A percentile compares a stretch with the other conserved stretches of the same genome.
Evolutionary conservation across 805 yeast species (phyloP).

Genomic region (Yarrowia porcina): DNA sequence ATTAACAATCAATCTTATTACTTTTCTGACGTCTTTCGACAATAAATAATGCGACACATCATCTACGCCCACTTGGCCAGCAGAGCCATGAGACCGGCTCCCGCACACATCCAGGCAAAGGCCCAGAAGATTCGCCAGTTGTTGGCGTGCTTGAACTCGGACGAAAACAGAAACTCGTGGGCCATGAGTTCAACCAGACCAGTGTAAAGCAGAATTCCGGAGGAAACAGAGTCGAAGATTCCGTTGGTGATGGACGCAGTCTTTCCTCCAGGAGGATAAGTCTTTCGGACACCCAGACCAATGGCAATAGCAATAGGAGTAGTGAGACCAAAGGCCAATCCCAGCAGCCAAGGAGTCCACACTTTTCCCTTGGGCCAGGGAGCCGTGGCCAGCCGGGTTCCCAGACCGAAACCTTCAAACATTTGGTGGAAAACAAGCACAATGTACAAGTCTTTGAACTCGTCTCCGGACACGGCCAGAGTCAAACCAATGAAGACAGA

Average conservation of each 20-base stretch:
- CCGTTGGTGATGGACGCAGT: constrained; percentile 58
- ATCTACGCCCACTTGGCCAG: constrained; percentile 67
- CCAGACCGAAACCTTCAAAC: constrained; percentile 77
- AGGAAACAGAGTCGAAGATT: constrained; percentile 63
- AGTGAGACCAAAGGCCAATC: constrained; percentile 51
- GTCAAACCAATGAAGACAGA: constrained; percentile 71
- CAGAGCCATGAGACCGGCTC: constrained; percentile 69
- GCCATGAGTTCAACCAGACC: constrained; percentile 75
- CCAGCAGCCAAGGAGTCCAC: constrained; percentile 53
- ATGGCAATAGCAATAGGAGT: constrained; percentile 73
- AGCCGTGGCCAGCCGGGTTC: constrained; percentile 62
- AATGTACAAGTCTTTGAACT: constrained; percentile 59
- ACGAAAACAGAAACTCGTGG: constrained; percentile 58
- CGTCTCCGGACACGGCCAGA: constrained; percentile 61
- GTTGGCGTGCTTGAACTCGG: constrained; percentile 43
- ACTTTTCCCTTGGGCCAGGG: constrained; percentile 49
- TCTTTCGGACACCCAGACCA: constrained; percentile 64
- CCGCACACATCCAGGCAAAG: constrained; percentile 46
- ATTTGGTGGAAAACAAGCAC: constrained; percentile 72
- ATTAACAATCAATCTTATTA: background rate
- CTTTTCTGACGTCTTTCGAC: constrained; percentile 15
- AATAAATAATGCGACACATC: constrained; percentile 17
- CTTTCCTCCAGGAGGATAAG: constrained; percentile 54
- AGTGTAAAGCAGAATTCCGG: constrained; percentile 69
- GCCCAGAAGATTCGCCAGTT: constrained; percentile 43